Evolutionary conservation across 164 flowering plant genomes (phyloP).

Genomic region (Tinospora cordifolia): DNA sequence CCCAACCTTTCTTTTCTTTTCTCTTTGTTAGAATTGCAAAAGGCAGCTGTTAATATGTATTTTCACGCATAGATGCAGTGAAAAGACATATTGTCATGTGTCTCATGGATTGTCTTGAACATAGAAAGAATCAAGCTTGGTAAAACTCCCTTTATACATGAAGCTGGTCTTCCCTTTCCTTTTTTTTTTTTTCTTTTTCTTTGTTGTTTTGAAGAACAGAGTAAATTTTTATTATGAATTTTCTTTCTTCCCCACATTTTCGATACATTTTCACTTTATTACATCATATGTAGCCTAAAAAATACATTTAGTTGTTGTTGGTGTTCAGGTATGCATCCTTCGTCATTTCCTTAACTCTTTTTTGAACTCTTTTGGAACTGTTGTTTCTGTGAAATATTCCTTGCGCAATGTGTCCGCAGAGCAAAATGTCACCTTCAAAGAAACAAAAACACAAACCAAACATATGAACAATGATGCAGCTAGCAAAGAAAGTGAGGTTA

Average conservation of each 20-base stretch:
- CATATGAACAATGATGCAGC: background rate
- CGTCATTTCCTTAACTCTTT: conserved; percentile 36
- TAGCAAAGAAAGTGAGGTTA: background rate
- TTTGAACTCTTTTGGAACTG: conserved; percentile 58
- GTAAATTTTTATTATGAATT: background rate
- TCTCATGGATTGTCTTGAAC: too few relatives aligned
- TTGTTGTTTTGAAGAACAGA: background rate
- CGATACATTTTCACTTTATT: background rate
- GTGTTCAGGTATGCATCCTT: background rate
- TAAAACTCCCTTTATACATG: too few relatives aligned
- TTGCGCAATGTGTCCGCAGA: conserved; percentile 54
- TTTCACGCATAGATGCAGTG: too few relatives aligned
- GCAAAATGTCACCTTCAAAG: conserved; percentile 69
- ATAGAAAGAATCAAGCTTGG: too few relatives aligned
- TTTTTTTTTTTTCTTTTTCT: too few relatives aligned
- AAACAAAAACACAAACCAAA: background rate
- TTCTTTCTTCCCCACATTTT: background rate
- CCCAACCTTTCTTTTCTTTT: too few relatives aligned
- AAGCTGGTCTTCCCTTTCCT: too few relatives aligned
- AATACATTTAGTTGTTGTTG: background rate
- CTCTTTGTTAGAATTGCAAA: too few relatives aligned
- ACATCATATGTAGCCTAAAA: background rate
- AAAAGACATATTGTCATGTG: too few relatives aligned
- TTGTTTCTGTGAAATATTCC: conserved; percentile 70
- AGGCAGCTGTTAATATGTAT: too few relatives aligned